Base-by-base conservation (phyloP, 805 yeast species). In the Metschnikowia cubensis region DNA sequence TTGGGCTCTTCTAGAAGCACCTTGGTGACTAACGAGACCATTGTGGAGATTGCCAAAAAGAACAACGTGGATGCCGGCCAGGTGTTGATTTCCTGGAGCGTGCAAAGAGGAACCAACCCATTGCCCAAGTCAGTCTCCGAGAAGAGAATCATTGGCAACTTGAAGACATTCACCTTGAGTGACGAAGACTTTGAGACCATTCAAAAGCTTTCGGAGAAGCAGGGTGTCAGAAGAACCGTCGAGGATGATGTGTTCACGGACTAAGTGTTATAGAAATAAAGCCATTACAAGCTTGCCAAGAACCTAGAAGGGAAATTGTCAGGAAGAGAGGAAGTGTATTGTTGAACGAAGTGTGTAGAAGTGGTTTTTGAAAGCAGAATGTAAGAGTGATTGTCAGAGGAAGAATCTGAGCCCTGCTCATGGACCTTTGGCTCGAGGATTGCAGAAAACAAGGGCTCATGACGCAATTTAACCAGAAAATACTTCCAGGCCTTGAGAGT, bases 101-200 rank as follows among this genome's bases (percentile, higher is more conserved):
- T 57, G 31, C 59, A 56, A 47, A 45, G 60, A 31, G 52, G 57
- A 34, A 56, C 58, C 7, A 49, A 56, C 5, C 59, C 57, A 35
- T 56, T 57, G 60, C 60, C 60, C 35, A 57, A 57, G 48, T 50
- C 57, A n/a, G 52, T 51, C 13, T 51, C 50, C n/a, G 69, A 64
- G 41, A 56, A 67, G 11, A 62, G 76, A 61, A 61, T 73, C 53
- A 57, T 67, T 54, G 58, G 69, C 39, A 68, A 75, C 62, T 61
- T 70, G 55, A 60, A 70, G 54, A 70, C 75, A 11, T 58, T 71
- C 46, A 54, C 45, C 17, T 66, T 73, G 56, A 56, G 67, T 22
- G 65, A 65, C 17, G 74, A 67, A 42, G 76, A 72, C 51, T 68
- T 71, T 49, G 67, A 62, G 35, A 57, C 63, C 14, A 64, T 73